Evolutionary conservation across 148 eudicot species (phyloP).

Genomic region (Limonium bicolor): DNA sequence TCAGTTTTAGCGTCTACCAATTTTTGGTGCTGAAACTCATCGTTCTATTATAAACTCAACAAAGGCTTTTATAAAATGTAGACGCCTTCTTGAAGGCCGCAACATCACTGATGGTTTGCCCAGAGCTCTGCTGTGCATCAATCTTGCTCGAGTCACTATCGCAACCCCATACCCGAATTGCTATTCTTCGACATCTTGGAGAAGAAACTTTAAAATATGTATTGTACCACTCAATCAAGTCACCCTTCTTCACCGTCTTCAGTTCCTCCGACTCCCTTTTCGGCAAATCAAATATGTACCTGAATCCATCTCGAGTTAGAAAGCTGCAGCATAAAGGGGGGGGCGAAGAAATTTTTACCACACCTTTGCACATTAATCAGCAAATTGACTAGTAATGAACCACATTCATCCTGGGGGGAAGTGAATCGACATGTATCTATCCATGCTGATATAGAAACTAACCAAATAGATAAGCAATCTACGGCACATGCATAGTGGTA

Average conservation of each 20-base stretch:
- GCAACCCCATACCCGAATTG: constrained; percentile 84
- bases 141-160: constrained; percentile 39
- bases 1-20: no score
- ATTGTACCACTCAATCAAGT: constrained; percentile 54
- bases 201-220: constrained; percentile 44
- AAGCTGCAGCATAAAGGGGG: neutral
- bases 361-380: neutral
- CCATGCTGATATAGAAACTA: neutral
- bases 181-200: constrained; percentile 68
- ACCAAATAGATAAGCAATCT: neutral
- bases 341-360: neutral
- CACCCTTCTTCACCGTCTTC: constrained; percentile 32
- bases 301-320: no score
- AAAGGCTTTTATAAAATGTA: constrained; percentile 48
- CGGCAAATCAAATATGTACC: constrained; percentile 79
- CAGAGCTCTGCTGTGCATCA: constrained; percentile 14
- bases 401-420: no score
- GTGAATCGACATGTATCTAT: no score
- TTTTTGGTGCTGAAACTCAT: no score
- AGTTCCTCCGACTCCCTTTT: constrained; percentile 65
- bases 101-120: constrained; percentile 36
- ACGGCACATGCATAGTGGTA: neutral
- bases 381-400: no score
- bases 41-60: no score
- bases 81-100: constrained; percentile 41